These are phyloP conservation scores for Kazachstania kunashirensis DNA, from an alignment of 805 yeast genomes.

Conservation along the genomic window DNA sequence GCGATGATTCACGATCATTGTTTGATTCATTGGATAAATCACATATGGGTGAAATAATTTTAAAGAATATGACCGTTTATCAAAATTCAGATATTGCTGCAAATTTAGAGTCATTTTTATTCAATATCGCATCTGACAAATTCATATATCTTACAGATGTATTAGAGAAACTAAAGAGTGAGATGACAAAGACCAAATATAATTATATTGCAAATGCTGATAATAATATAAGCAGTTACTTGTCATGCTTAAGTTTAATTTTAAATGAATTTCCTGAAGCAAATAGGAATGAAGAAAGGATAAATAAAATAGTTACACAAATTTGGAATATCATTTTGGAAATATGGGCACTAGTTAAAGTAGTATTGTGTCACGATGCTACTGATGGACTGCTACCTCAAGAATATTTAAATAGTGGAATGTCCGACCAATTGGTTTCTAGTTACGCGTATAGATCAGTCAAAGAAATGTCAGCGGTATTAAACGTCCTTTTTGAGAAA, in stretches of 20 bases:
- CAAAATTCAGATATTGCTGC: slow-evolving; percentile 78
- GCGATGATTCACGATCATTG: slow-evolving; percentile 1
- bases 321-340: slow-evolving; percentile 13
- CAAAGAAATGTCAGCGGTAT: slow-evolving; percentile 57
- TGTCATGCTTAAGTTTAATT: slow-evolving; percentile 46
- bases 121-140: slow-evolving; percentile 28
- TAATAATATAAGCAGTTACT: slow-evolving; percentile 59
- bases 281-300: background rate
- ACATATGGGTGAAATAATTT: slow-evolving; percentile 20
- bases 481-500: slow-evolving; percentile 37
- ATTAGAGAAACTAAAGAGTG: slow-evolving; percentile 28
- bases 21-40: slow-evolving; percentile 5
- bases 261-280: slow-evolving; percentile 24
- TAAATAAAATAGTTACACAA: slow-evolving; percentile 2
- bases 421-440: slow-evolving; percentile 38
- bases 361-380: slow-evolving; percentile 54
- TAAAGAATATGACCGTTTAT: slow-evolving; percentile 34
- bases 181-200: slow-evolving; percentile 28
- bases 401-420: slow-evolving; percentile 32
- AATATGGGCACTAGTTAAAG: slow-evolving; percentile 31
- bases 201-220: slow-evolving; percentile 38
- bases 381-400: slow-evolving; percentile 58
- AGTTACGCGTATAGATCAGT: slow-evolving; percentile 78
- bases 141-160: slow-evolving; percentile 27
- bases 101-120: slow-evolving; percentile 45